Percentiles rank a stretch among this genome's conserved stretches.
phyloP scores from a whole-genome alignment of 331 rosid species.

The Telfairia occidentalis region DNA sequence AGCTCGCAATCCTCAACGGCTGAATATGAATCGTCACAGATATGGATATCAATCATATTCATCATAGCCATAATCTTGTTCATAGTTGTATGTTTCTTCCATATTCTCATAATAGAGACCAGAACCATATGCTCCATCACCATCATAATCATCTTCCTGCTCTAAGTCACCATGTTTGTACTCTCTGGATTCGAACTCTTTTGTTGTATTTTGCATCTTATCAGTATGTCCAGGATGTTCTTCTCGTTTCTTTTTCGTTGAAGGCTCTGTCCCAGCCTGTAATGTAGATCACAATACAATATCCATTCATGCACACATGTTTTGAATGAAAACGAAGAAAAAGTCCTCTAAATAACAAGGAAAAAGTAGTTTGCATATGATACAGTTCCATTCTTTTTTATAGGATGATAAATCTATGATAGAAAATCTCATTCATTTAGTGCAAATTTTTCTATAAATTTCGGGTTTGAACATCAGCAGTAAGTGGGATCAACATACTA shows the following conservation, averaged over 20 bases:
- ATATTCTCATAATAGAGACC: background rate
- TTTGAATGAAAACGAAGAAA: background rate
- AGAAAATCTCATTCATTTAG: background rate
- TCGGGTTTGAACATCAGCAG: no score
- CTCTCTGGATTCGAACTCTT: slow-evolving; percentile 5
- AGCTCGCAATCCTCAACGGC: background rate
- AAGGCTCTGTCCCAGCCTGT: slow-evolving; percentile 5
- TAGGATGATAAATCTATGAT: background rate
- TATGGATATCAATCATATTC: slow-evolving; percentile 1
- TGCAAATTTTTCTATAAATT: no score
- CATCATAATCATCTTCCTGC: slow-evolving; percentile 1
- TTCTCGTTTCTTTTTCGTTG: background rate
- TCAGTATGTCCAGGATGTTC: background rate
- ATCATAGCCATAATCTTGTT: slow-evolving; percentile 3
- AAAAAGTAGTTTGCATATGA: background rate
- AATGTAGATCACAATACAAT: background rate
- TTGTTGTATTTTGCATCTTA: background rate
- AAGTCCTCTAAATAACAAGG: background rate
- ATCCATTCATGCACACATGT: background rate
- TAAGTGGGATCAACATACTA: no score
- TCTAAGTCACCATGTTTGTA: background rate
- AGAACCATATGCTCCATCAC: slow-evolving; percentile 5
- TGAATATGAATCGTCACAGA: background rate
- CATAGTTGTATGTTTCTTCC: slow-evolving; percentile 4
- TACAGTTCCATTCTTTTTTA: no score